phyloP scores from a whole-genome alignment of 306 rosid genomes.

The Cicer bijugum region DNA sequence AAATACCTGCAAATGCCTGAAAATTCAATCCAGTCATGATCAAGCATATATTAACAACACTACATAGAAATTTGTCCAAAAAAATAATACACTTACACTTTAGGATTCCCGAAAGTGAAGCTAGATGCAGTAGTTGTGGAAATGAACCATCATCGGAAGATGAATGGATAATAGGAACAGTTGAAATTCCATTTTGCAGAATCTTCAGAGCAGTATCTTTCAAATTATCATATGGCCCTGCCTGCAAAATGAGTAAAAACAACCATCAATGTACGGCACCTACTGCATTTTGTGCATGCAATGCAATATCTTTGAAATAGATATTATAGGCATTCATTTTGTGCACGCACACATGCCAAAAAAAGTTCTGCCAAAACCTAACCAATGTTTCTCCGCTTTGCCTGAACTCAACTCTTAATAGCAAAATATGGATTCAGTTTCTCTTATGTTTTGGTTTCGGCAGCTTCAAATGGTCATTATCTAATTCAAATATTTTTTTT shows the following conservation, averaged over 20 bases:
- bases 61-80: constrained; percentile 13
- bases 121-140: constrained; percentile 92
- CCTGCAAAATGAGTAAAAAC: constrained; percentile 57
- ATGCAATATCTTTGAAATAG: neutral
- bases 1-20: constrained; percentile 98
- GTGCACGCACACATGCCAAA: constrained; percentile 5
- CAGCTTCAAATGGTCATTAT: constrained; percentile 7
- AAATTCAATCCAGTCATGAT: constrained; percentile 56
- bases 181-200: constrained; percentile 85
- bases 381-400: neutral
- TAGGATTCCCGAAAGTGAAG: constrained; percentile 90
- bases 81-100: constrained; percentile 66
- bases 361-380: neutral
- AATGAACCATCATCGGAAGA: constrained; percentile 83
- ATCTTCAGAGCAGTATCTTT: constrained; percentile 83
- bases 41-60: constrained; percentile 34
- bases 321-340: neutral
- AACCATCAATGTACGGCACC: constrained; percentile 7
- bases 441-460: neutral
- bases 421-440: constrained; percentile 1
- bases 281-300: neutral
- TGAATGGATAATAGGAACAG: constrained; percentile 84
- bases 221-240: constrained; percentile 87
- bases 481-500: constrained; percentile 30
- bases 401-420: neutral